Evolutionary conservation across 345 rosid genomes (phyloP), one percentile per base, ranked within the genome.

Genomic region (Aquilaria sinensis): DNA sequence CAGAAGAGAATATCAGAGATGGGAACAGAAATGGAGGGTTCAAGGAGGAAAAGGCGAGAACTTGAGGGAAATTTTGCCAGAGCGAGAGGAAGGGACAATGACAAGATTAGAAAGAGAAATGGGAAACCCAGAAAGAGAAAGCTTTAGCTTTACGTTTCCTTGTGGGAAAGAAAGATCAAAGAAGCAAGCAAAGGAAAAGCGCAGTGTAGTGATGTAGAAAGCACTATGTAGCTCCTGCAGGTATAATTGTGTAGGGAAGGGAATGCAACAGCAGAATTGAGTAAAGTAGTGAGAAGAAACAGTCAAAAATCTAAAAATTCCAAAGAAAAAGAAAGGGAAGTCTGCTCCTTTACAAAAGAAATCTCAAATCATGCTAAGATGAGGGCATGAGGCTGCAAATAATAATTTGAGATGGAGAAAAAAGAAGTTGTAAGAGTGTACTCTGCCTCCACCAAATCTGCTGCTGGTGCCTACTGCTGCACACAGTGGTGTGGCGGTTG

Each of bases 81-180:
- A 61, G 60, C 56, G 64, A 56, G 56, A 58, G 30, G 51, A 63
- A 51, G 34, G 51, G 47, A 52, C 65, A 46, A 50, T 50, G 57
- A 23, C 43, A 33, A 56, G 60, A 68, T 49, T 12, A 61, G 47
- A 61, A 51, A 65, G 57, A 41, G 15, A 50, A 50, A 32, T 37
- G 69, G 51, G 54, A n/a, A 75, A 61, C 61, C 60, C 72, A 68
- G 67, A 69, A 68, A 64, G 60, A 66, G 75, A 68, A 78, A 67
- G 86, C 92, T 80, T 92, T 70, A 71, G 67, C 87, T 85, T 86
- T 83, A 92, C 95, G 95, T 83, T 82, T 79, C 65, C 81, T 63
- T 61, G 72, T 52, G 75, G 57, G 57, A 61, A 51, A 72, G 37
- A 65, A 45, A 77, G 70, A 56, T 37, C 8, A 37, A 37, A 37